These are phyloP conservation scores for Lizonia empirigonia DNA, from an alignment of 2,329 filamentous ascomycete genomes.

Conservation along the genomic window DNA sequence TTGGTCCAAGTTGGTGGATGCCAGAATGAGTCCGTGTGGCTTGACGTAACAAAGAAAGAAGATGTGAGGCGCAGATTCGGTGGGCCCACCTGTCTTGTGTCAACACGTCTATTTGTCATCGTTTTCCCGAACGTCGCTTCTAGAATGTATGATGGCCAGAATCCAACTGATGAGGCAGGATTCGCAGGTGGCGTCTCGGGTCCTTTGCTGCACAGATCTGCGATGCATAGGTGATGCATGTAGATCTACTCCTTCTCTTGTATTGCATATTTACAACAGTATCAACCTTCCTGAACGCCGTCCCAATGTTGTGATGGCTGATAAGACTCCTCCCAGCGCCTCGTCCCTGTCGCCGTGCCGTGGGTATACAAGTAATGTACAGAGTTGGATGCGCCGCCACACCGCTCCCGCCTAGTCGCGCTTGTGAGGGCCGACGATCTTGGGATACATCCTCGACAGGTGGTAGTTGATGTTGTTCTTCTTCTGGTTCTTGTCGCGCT, in stretches of 20 bases:
- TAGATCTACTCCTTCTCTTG: constrained; percentile 12
- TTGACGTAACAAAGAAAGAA: too few species aligned
- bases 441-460: constrained; percentile 75
- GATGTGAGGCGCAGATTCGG: too few species aligned
- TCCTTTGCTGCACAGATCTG: constrained; percentile 2
- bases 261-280: constrained; percentile 23
- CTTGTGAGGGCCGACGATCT: constrained; percentile 74
- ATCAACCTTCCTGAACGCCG: constrained; percentile 23
- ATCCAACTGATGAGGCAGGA: constrained; percentile 1
- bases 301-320: constrained; percentile 23
- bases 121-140: too few species aligned
- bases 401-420: constrained; percentile 55
- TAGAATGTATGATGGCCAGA: too few species aligned
- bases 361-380: constrained; percentile 38
- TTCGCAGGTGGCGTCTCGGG: background rate
- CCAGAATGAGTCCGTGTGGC: too few species aligned
- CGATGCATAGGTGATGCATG: constrained; percentile 2
- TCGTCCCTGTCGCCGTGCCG: constrained; percentile 14
- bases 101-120: too few species aligned
- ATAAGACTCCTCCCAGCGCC: constrained; percentile 26
- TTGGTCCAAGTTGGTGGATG: background rate
- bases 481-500: constrained; percentile 63
- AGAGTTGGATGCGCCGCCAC: constrained; percentile 12
- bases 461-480: constrained; percentile 93
- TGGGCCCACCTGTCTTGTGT: too few species aligned